Percentiles rank a stretch among this genome's conserved stretches.
Conservation (phyloP, 768 basidiomycete species). For the Cantharellus anzutake region DNA sequence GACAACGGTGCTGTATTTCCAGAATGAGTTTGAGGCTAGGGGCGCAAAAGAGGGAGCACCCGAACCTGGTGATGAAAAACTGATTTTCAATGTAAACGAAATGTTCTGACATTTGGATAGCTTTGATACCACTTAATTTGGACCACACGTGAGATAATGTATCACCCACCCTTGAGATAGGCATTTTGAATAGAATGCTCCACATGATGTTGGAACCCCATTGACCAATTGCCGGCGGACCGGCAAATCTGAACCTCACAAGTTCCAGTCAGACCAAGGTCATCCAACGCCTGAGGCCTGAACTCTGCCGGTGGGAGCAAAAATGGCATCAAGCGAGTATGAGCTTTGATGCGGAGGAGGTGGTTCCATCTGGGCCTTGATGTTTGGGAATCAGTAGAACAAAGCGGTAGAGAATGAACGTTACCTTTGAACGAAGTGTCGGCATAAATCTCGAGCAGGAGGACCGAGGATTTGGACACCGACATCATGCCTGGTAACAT, state of each 20-base stretch:
- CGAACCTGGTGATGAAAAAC: constrained; percentile 79
- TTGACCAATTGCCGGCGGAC: constrained; percentile 89
- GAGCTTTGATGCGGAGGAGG: constrained; percentile 86
- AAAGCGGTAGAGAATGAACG: constrained; percentile 3
- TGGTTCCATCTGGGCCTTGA: constrained; percentile 61
- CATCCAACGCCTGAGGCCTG: constrained; percentile 53
- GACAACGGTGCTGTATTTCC: constrained; percentile 42
- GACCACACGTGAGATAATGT: not conserved
- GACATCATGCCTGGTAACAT: constrained; percentile 69
- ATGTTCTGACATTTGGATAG: constrained; percentile 84
- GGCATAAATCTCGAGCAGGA: constrained; percentile 81
- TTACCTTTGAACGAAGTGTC: constrained; percentile 87
- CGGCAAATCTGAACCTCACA: constrained; percentile 96
- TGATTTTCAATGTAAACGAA: constrained; percentile 98
- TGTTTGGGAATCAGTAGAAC: too few relatives aligned
- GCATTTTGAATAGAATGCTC: constrained; percentile 93
- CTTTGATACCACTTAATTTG: constrained; percentile 20
- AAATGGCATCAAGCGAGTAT: constrained; percentile 83
- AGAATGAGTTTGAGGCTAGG: not conserved
- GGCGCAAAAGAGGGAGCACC: not conserved
- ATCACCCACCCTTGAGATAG: constrained; percentile 55
- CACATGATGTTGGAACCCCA: constrained; percentile 67
- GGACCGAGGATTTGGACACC: constrained; percentile 91
- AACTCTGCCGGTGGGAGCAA: constrained; percentile 88
- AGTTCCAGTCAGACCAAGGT: constrained; percentile 77